Evolutionary conservation across 1,139 yeast genomes (phyloP).

Genomic region (Meyerozyma smithsonii): DNA sequence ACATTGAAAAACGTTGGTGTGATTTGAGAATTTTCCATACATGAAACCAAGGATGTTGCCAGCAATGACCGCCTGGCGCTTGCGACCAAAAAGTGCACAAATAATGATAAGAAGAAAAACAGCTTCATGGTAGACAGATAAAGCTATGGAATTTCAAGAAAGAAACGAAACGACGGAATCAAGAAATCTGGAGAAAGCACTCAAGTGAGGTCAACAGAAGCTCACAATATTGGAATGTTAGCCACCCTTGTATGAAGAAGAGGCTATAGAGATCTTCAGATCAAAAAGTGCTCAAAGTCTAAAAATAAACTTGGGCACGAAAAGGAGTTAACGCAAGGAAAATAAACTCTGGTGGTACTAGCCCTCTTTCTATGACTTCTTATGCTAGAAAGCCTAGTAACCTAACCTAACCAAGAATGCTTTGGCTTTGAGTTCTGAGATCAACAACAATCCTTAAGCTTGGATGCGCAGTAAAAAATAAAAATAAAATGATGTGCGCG

Average conservation of each 20-base stretch:
- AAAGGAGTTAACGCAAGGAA: no score
- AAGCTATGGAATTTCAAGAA: neutral
- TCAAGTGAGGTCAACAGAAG: no score
- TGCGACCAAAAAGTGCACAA: slow-evolving; percentile 3
- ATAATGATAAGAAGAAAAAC: neutral
- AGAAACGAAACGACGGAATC: no score
- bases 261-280: no score
- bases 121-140: neutral
- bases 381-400: no score
- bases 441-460: neutral
- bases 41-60: slow-evolving; percentile 69
- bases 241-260: no score
- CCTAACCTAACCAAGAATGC: no score
- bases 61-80: slow-evolving; percentile 37
- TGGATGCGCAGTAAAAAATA: slow-evolving; percentile 1
- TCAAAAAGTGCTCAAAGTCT: neutral
- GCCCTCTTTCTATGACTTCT: no score
- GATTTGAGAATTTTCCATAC: slow-evolving; percentile 64
- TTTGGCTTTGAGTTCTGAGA: neutral
- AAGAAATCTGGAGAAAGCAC: no score
- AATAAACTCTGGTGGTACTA: no score
- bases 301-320: no score
- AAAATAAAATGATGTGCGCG: neutral
- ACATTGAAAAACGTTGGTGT: slow-evolving; percentile 65
- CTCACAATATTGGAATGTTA: no score